These are phyloP conservation scores for Eutrema japonicum DNA, from an alignment of 345 rosid species.

Conservation along the genomic window DNA sequence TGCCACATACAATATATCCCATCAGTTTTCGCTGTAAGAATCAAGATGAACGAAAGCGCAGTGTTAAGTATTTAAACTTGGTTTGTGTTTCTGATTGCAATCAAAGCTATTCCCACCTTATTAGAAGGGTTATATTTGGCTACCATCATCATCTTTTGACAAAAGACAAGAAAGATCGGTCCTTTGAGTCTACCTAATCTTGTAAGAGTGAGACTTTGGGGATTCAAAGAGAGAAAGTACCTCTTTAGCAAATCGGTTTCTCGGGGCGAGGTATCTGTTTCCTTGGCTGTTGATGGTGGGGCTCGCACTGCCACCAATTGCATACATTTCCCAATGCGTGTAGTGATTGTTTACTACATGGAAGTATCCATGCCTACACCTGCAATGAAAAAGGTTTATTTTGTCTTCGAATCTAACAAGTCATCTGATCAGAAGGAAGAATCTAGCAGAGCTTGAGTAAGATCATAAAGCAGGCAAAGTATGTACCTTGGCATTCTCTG, in stretches of 20 bases:
- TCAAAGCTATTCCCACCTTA: not conserved
- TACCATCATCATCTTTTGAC: constrained; percentile 16
- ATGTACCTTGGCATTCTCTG: constrained; percentile 97
- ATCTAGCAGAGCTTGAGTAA: not conserved
- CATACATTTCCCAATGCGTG: constrained; percentile 99
- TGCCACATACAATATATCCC: constrained; percentile 33
- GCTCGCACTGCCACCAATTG: constrained; percentile 96
- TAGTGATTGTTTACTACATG: constrained; percentile 99
- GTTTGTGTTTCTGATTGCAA: constrained; percentile 8
- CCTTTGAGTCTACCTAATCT: constrained; percentile 4
- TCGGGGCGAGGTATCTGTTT: constrained; percentile 88
- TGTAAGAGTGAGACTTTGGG: not conserved
- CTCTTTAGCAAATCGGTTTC: constrained; percentile 72
- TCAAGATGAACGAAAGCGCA: not conserved
- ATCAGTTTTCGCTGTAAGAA: not conserved
- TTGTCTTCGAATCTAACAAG: not conserved
- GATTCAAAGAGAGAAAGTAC: constrained; percentile 33
- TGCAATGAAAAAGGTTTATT: constrained; percentile 37
- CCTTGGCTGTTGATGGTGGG: constrained; percentile 99
- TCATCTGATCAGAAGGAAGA: not conserved
- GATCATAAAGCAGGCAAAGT: not conserved
- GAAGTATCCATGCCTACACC: constrained; percentile 98
- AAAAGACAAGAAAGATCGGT: not conserved
- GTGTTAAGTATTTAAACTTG: not conserved
- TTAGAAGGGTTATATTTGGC: not conserved